These are phyloP conservation scores for Phytophthora megakarya DNA, from an alignment of 352 stramenopile species.

Conservation along the genomic window DNA sequence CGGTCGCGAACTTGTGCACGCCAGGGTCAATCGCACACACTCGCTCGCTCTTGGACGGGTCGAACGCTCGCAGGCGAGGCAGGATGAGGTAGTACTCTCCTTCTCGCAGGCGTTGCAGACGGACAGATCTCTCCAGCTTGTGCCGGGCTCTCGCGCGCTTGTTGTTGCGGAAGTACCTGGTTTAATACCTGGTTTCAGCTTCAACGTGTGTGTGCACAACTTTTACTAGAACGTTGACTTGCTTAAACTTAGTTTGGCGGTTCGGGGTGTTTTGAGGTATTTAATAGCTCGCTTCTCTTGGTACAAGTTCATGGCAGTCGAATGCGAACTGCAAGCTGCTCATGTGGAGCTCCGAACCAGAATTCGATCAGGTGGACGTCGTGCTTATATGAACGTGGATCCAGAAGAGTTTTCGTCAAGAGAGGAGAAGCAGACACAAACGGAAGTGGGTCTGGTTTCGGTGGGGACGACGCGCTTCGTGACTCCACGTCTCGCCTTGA, in stretches of 20 bases:
- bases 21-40: too few species aligned
- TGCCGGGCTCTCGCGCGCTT: too few species aligned
- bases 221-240: neutral
- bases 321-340: slow-evolving; percentile 7
- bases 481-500: slow-evolving; percentile 22
- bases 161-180: too few species aligned
- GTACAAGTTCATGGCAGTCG: slow-evolving; percentile 11
- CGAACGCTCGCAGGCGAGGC: too few species aligned
- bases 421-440: slow-evolving; percentile 27
- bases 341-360: neutral
- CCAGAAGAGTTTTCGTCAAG: neutral
- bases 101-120: too few species aligned
- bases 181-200: too few species aligned
- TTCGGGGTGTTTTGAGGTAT: neutral
- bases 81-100: too few species aligned
- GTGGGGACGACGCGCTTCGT: slow-evolving; percentile 18
- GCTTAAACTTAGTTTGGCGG: neutral
- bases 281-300: neutral
- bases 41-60: too few species aligned
- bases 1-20: too few species aligned
- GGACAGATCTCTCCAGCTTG: too few species aligned
- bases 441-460: slow-evolving; percentile 1
- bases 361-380: slow-evolving; percentile 10
- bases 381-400: slow-evolving; percentile 14
- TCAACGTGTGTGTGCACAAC: too few species aligned